Conservation (phyloP, 2,329 filamentous ascomycete species). For the Fusarium clavum region DNA sequence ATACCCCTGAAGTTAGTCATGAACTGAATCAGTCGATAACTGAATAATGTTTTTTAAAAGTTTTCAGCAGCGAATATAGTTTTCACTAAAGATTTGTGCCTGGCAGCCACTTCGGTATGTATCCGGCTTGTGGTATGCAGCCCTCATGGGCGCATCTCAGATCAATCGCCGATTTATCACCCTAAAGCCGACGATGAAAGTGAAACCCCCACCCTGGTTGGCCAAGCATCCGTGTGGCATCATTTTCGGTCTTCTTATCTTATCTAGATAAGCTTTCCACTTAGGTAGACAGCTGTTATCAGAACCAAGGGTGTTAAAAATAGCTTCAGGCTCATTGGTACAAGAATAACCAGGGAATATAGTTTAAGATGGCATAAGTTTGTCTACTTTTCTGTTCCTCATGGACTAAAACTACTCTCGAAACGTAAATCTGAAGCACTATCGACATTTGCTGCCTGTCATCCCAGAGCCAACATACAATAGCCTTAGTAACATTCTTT, state of each 20-base stretch:
- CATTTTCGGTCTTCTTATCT: neutral
- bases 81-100: neutral
- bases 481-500: neutral
- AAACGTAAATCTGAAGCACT: neutral
- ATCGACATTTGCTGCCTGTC: too few relatives aligned
- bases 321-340: neutral
- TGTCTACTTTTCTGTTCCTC: neutral
- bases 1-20: neutral
- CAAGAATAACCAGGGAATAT: neutral
- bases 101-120: constrained; percentile 3
- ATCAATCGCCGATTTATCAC: constrained; percentile 40
- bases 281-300: neutral
- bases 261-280: constrained; percentile 23
- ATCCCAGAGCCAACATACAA: neutral
- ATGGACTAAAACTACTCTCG: neutral
- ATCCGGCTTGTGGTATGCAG: constrained; percentile 2
- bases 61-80: neutral
- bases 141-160: constrained; percentile 36
- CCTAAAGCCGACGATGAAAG: neutral
- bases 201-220: neutral
- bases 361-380: neutral
- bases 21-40: neutral
- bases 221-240: constrained; percentile 5
- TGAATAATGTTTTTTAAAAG: neutral
- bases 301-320: neutral